These are phyloP conservation scores for Dryas octopetala DNA, from an alignment of 306 rosid species.

Conservation along the genomic window DNA sequence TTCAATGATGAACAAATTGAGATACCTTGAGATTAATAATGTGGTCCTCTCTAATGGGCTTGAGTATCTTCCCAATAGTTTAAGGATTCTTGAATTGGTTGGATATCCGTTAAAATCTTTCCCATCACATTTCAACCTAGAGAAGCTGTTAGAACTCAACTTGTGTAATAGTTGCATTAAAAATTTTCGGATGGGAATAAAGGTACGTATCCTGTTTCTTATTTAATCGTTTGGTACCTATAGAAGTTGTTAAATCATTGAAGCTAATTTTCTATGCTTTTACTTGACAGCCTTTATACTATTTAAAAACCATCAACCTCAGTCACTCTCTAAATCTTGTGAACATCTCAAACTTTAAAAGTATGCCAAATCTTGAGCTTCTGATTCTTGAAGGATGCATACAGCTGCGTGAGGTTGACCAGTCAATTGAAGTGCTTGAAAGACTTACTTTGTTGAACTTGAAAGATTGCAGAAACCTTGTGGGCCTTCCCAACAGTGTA, in stretches of 20 bases:
- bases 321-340: not conserved
- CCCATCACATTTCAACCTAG: not conserved
- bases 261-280: not conserved
- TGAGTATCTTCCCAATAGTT: conserved; percentile 6
- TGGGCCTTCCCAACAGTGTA: no score
- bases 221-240: not conserved
- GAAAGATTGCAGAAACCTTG: no score
- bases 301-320: not conserved
- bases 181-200: not conserved
- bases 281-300: not conserved
- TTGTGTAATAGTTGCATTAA: not conserved
- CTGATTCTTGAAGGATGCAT: not conserved
- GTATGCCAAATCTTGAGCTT: not conserved
- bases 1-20: not conserved
- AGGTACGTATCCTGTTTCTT: not conserved
- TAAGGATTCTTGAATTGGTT: not conserved
- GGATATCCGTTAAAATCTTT: not conserved
- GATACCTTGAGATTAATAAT: not conserved
- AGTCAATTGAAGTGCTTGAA: no score
- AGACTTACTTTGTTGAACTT: no score
- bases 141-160: not conserved
- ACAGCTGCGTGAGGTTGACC: not conserved
- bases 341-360: not conserved
- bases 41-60: not conserved
- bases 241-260: not conserved